Conservation (phyloP, 495 filamentous ascomycete species). For the Aspergillus ellipticus region DNA sequence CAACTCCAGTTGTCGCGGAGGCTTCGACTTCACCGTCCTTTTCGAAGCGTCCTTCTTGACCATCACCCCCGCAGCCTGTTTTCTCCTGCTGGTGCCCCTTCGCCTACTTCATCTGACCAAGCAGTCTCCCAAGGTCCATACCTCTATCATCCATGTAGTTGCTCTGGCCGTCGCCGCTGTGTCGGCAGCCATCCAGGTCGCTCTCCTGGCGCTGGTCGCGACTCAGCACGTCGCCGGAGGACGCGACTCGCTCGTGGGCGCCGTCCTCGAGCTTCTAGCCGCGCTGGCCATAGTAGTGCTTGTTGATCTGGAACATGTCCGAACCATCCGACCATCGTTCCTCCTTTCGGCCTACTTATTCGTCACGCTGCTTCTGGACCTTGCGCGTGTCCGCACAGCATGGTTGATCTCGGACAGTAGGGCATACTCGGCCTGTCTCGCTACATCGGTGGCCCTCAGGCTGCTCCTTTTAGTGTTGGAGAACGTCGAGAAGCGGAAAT, state of each 20-base stretch:
- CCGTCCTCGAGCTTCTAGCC: slow-evolving; percentile 27
- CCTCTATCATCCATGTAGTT: slow-evolving; percentile 8
- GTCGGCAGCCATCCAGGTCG: no score
- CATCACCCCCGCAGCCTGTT: slow-evolving; percentile 38
- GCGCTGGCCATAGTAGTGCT: slow-evolving; percentile 38
- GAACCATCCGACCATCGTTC: slow-evolving; percentile 45
- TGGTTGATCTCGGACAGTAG: slow-evolving; percentile 31
- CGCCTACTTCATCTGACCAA: slow-evolving; percentile 34
- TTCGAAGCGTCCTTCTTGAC: slow-evolving; percentile 48
- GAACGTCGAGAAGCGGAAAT: no score
- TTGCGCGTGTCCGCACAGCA: slow-evolving; percentile 44
- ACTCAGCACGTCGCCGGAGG: slow-evolving; percentile 24
- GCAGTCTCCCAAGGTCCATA: slow-evolving; percentile 33
- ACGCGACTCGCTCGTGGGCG: slow-evolving; percentile 33
- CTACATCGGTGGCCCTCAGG: no score
- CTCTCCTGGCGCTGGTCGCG: no score
- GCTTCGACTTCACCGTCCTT: slow-evolving; percentile 52
- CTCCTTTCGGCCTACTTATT: slow-evolving; percentile 51
- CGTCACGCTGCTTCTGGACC: slow-evolving; percentile 48
- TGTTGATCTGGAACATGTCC: slow-evolving; percentile 40
- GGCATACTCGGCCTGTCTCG: no score
- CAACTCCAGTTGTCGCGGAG: slow-evolving; percentile 28
- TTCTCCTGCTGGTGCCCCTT: slow-evolving; percentile 35
- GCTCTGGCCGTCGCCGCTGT: slow-evolving; percentile 5
- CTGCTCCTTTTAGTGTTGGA: no score